Percentiles rank a stretch among this genome's conserved stretches.
Conservation (phyloP, 495 filamentous ascomycete genomes). For the Aspergillus heteromorphus region DNA sequence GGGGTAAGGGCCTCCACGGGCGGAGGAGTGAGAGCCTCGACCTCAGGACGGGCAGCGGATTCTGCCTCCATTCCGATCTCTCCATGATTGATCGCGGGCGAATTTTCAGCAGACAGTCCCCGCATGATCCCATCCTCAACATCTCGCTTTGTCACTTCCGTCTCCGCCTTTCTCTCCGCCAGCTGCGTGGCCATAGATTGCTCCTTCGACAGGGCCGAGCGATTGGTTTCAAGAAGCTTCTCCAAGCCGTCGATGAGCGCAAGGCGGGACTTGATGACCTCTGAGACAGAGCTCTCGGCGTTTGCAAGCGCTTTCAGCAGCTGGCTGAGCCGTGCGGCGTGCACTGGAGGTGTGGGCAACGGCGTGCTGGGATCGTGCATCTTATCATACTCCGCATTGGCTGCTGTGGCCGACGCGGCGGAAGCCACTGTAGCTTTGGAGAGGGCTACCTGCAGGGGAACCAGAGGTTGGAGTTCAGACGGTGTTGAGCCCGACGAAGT, state of each 20-base stretch:
- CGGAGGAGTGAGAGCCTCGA: constrained; percentile 81
- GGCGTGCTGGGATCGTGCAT: constrained; percentile 61
- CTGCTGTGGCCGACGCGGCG: constrained; percentile 57
- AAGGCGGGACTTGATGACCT: constrained; percentile 80
- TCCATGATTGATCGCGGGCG: constrained; percentile 33
- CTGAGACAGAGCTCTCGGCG: constrained; percentile 86
- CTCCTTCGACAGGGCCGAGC: constrained; percentile 62
- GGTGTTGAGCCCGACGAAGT: constrained; percentile 54
- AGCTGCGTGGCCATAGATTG: constrained; percentile 57
- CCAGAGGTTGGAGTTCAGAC: constrained; percentile 67
- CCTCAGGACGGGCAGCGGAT: constrained; percentile 62
- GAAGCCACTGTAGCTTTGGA: constrained; percentile 61
- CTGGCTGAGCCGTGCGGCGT: constrained; percentile 82
- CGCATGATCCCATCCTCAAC: constrained; percentile 87
- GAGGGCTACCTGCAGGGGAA: constrained; percentile 65
- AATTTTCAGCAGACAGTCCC: constrained; percentile 55
- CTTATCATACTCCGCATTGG: constrained; percentile 76
- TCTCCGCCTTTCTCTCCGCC: constrained; percentile 52
- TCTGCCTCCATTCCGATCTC: constrained; percentile 35
- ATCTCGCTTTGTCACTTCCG: constrained; percentile 72
- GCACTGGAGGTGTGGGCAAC: constrained; percentile 74
- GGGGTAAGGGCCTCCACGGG: constrained; percentile 48
- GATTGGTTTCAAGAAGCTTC: constrained; percentile 71
- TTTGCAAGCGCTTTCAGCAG: constrained; percentile 81
- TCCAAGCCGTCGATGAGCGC: constrained; percentile 74